A percentile compares a stretch with the other conserved stretches of the same genome.
These are phyloP conservation scores for Salix arbutifolia DNA, from an alignment of 345 rosid species.

Conservation along the genomic window DNA sequence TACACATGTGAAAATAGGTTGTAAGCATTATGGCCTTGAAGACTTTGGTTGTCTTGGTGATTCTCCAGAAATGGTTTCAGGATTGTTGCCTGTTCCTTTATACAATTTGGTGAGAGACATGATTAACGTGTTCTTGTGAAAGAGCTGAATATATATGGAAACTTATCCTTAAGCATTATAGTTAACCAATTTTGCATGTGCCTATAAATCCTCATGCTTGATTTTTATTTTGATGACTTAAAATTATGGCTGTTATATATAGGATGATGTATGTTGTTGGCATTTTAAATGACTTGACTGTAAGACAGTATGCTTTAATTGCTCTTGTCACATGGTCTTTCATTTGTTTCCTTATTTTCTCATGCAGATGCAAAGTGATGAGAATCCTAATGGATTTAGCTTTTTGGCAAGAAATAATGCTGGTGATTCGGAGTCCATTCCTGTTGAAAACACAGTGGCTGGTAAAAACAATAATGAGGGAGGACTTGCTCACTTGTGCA, in stretches of 20 bases:
- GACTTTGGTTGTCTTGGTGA: neutral
- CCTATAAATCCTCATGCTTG: neutral
- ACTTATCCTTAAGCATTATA: neutral
- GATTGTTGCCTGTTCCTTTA: neutral
- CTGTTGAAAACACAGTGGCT: slow-evolving; percentile 34
- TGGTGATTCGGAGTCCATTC: slow-evolving; percentile 28
- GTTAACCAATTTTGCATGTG: neutral
- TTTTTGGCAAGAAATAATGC: slow-evolving; percentile 29
- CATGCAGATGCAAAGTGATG: slow-evolving; percentile 40
- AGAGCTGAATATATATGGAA: neutral
- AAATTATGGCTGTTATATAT: neutral
- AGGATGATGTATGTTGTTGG: neutral
- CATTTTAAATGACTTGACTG: neutral
- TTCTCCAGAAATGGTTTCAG: neutral
- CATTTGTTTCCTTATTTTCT: slow-evolving; percentile 10
- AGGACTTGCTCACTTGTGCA: slow-evolving; percentile 42
- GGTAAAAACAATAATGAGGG: slow-evolving; percentile 38
- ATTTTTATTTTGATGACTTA: neutral
- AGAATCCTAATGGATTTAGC: slow-evolving; percentile 40
- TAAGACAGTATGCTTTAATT: neutral
- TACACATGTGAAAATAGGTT: neutral
- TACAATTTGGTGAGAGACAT: neutral
- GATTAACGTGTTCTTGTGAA: neutral
- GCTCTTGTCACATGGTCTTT: neutral
- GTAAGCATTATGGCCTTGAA: neutral